These are phyloP conservation scores for Myxozyma mucilagina DNA, from an alignment of 805 yeast genomes.

Conservation along the genomic window DNA sequence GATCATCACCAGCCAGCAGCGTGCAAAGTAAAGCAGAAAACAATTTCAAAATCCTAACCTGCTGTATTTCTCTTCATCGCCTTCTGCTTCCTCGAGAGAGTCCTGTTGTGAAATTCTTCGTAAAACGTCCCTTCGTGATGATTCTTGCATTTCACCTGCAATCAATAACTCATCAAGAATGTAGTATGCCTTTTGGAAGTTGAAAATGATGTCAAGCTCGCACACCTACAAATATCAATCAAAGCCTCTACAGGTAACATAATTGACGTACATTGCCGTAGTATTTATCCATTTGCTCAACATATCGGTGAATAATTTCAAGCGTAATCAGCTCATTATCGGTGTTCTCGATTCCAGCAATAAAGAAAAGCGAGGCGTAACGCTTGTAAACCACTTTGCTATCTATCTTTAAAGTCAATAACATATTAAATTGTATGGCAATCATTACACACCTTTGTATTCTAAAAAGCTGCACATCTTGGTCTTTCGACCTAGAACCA, in stretches of 20 bases:
- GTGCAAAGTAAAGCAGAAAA: not conserved
- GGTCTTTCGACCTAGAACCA: constrained; percentile 79
- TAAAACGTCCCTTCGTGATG: constrained; percentile 76
- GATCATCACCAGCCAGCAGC: not conserved
- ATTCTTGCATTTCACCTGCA: constrained; percentile 86
- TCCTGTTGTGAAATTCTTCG: constrained; percentile 81
- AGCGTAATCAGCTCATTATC: constrained; percentile 86
- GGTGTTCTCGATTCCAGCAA: constrained; percentile 77
- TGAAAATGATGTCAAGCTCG: constrained; percentile 94
- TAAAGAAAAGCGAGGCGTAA: constrained; percentile 89
- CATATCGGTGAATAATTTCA: constrained; percentile 88
- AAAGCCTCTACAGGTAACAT: not conserved
- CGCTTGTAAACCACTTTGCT: constrained; percentile 85
- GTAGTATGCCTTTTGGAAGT: constrained; percentile 90
- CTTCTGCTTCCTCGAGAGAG: constrained; percentile 77
- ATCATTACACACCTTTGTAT: constrained; percentile 53
- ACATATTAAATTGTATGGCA: not conserved
- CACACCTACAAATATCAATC: constrained; percentile 47
- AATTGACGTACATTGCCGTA: constrained; percentile 37
- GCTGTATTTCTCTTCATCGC: constrained; percentile 46
- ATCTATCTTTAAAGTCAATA: constrained; percentile 41
- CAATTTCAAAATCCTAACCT: constrained; percentile 15
- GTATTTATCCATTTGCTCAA: constrained; percentile 93
- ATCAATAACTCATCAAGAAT: constrained; percentile 85
- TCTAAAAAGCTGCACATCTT: constrained; percentile 96